Evolutionary conservation across 306 rosid species (phyloP).

Genomic region (Astragalus glycyphyllos): DNA sequence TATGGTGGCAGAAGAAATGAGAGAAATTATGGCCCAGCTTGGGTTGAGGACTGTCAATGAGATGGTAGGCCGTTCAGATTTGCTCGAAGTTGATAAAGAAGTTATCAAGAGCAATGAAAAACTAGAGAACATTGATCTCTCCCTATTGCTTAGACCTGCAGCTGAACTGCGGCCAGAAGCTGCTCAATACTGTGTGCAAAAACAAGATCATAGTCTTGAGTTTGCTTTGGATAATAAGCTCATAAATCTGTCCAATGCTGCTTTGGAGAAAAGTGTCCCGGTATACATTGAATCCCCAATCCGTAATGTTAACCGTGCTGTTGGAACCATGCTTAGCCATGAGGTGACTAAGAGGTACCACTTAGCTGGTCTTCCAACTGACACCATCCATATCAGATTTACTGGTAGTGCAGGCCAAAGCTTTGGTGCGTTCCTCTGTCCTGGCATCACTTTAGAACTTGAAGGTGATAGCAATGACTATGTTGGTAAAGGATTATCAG

Average conservation of each 20-base stretch:
- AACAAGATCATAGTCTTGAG: conserved; percentile 94
- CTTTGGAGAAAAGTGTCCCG: conserved; percentile 86
- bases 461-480: conserved; percentile 99
- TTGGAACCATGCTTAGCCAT: conserved; percentile 99
- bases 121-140: conserved; percentile 87
- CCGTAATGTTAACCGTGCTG: conserved; percentile 85
- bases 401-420: conserved; percentile 97
- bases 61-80: conserved; percentile 97
- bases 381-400: conserved; percentile 85
- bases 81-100: conserved; percentile 94
- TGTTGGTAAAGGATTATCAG: conserved; percentile 96
- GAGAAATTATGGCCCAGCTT: conserved; percentile 92
- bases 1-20: conserved; percentile 95
- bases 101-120: conserved; percentile 77
- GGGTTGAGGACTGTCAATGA: conserved; percentile 82
- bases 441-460: conserved; percentile 92
- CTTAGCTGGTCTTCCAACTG: conserved; percentile 89
- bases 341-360: conserved; percentile 88
- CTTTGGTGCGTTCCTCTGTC: conserved; percentile 98
- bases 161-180: conserved; percentile 94
- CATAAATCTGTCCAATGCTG: conserved; percentile 69
- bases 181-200: conserved; percentile 90
- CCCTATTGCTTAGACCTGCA: conserved; percentile 90
- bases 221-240: conserved; percentile 90
- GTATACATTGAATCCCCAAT: conserved; percentile 86